These are phyloP conservation scores for Aechmea fasciata DNA, from an alignment of 176 grass and related monocot species.

Conservation along the genomic window DNA sequence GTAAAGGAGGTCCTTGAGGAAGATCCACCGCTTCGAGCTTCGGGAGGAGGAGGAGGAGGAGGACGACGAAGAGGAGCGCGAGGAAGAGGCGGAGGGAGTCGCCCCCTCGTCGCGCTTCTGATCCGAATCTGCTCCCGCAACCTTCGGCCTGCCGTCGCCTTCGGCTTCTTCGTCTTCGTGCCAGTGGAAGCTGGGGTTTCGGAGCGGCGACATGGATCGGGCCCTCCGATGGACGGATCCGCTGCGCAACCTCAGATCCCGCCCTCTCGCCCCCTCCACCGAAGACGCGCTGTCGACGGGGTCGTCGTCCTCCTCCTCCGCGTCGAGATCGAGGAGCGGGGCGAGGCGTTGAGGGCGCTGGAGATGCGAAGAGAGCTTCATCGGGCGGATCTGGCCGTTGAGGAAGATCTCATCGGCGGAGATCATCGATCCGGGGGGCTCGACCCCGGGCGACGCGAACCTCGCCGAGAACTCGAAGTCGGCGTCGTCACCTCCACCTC, in stretches of 20 bases:
- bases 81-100: slow-evolving; percentile 53
- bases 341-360: slow-evolving; percentile 44
- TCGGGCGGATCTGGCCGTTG: slow-evolving; percentile 91
- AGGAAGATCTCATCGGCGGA: slow-evolving; percentile 91
- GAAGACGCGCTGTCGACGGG: neutral
- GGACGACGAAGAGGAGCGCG: slow-evolving; percentile 39
- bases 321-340: slow-evolving; percentile 10
- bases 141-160: slow-evolving; percentile 10
- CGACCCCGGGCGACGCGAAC: slow-evolving; percentile 17
- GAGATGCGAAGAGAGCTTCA: slow-evolving; percentile 57
- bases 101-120: slow-evolving; percentile 9
- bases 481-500: slow-evolving; percentile 26
- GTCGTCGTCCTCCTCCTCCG: slow-evolving; percentile 26
- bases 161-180: slow-evolving; percentile 21
- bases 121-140: slow-evolving; percentile 12
- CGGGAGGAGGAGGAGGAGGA: slow-evolving; percentile 26
- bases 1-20: slow-evolving; percentile 89
- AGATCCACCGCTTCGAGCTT: slow-evolving; percentile 68
- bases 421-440: slow-evolving; percentile 59
- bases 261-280: slow-evolving; percentile 19
- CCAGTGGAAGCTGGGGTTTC: slow-evolving; percentile 53
- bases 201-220: slow-evolving; percentile 83
- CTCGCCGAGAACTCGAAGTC: slow-evolving; percentile 51
- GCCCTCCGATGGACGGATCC: slow-evolving; percentile 66
- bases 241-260: slow-evolving; percentile 43